phyloP scores from a whole-genome alignment of 768 basidiomycete species.

The Termitomyces sp. region DNA sequence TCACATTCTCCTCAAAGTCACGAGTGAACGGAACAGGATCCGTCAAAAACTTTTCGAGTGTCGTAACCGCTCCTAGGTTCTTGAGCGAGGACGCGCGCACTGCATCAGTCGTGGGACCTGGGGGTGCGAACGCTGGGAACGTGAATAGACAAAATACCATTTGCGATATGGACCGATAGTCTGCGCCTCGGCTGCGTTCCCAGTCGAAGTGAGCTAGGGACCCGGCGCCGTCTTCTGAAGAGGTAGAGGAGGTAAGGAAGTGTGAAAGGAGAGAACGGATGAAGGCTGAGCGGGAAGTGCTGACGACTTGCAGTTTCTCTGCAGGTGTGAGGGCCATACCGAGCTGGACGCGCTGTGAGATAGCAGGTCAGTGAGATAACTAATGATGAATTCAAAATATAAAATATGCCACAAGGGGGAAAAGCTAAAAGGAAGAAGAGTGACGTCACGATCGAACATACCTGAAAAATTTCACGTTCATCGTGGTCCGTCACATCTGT shows the following conservation, averaged over 20 bases:
- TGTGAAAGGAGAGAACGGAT: conserved; percentile 48
- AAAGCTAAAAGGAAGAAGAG: neutral
- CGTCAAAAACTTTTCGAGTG: conserved; percentile 22
- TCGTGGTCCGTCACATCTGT: conserved; percentile 47
- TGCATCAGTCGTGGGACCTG: conserved; percentile 18
- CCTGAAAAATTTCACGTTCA: conserved; percentile 72
- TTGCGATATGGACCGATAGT: conserved; percentile 55
- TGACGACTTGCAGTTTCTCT: conserved; percentile 69
- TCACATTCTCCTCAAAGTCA: neutral
- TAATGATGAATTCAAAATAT: neutral
- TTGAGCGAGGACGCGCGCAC: conserved; percentile 36
- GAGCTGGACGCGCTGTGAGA: conserved; percentile 60
- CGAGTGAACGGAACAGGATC: neutral
- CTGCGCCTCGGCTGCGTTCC: conserved; percentile 43
- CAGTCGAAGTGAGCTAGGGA: conserved; percentile 38
- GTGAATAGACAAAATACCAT: conserved; percentile 46
- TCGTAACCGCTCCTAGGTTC: conserved; percentile 25
- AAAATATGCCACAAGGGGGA: neutral
- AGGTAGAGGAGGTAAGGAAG: conserved; percentile 51
- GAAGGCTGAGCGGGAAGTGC: conserved; percentile 49
- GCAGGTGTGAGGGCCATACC: conserved; percentile 62
- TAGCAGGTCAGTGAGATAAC: neutral
- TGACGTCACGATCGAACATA: conserved; percentile 14
- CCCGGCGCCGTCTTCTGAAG: conserved; percentile 34
- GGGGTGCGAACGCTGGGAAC: conserved; percentile 18